Conservation (phyloP, 176 grass and related monocot species). For the Aegilops bicornis region DNA sequence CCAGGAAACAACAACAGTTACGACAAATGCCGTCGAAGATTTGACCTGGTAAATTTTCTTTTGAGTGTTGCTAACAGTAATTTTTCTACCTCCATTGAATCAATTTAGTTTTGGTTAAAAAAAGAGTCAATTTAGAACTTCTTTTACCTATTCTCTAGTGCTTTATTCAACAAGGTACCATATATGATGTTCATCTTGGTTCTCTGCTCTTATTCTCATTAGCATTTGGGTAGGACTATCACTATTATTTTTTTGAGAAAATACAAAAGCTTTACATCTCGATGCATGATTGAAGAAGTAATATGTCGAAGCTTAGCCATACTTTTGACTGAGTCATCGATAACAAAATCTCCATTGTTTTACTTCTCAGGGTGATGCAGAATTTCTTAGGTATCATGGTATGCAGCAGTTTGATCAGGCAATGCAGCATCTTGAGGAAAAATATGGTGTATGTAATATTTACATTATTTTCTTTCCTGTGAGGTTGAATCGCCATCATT, state of each 20-base stretch:
- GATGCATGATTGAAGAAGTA: not conserved
- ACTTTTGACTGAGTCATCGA: not conserved
- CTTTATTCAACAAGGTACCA: not conserved
- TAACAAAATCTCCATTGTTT: slow-evolving; percentile 22
- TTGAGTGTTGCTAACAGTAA: not conserved
- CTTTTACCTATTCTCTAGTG: slow-evolving; percentile 7
- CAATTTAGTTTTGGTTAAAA: slow-evolving; percentile 7
- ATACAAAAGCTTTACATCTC: not conserved
- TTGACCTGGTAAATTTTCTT: slow-evolving; percentile 79
- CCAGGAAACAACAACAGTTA: slow-evolving; percentile 86
- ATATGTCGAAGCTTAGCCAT: not conserved
- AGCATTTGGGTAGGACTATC: not conserved
- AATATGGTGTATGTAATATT: slow-evolving; percentile 67
- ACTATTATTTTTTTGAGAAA: not conserved
- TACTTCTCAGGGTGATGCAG: slow-evolving; percentile 68
- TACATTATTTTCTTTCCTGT: slow-evolving; percentile 20
- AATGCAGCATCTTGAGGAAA: slow-evolving; percentile 93
- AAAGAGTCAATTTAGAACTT: not conserved
- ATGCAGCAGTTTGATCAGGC: slow-evolving; percentile 94
- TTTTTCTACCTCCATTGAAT: not conserved
- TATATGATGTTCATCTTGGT: slow-evolving; percentile 12
- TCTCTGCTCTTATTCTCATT: slow-evolving; percentile 6
- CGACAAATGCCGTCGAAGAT: slow-evolving; percentile 94
- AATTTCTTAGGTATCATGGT: slow-evolving; percentile 83
- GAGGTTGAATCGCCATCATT: slow-evolving; percentile 10